These are phyloP conservation scores for Arabidopsis arenosa DNA, from an alignment of 345 rosid species.

Conservation along the genomic window DNA sequence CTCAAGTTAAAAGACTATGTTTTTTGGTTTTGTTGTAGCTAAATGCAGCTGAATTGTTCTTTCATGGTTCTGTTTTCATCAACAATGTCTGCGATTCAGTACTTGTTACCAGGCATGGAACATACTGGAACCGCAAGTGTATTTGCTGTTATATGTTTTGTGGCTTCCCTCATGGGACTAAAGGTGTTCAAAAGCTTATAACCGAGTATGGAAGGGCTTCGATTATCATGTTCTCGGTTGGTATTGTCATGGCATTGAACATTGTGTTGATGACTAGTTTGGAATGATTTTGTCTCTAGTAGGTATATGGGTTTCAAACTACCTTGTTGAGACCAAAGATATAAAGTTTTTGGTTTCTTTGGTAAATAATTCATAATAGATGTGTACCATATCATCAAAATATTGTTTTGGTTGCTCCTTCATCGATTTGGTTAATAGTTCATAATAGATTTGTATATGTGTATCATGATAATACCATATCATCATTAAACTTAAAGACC, in stretches of 20 bases:
- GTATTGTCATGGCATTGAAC: constrained; percentile 79
- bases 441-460: too few relatives aligned
- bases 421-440: not conserved
- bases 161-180: constrained; percentile 71
- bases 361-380: constrained; percentile 12
- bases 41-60: constrained; percentile 64
- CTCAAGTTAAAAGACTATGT: not conserved
- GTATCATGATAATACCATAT: too few relatives aligned
- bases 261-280: constrained; percentile 73
- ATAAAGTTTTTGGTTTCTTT: constrained; percentile 37
- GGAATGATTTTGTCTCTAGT: constrained; percentile 68
- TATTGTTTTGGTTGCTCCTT: constrained; percentile 20
- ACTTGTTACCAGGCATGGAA: constrained; percentile 72
- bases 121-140: constrained; percentile 54
- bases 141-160: constrained; percentile 65
- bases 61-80: constrained; percentile 50
- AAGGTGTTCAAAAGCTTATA: constrained; percentile 67
- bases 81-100: constrained; percentile 54
- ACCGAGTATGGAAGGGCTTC: constrained; percentile 73
- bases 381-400: constrained; percentile 3
- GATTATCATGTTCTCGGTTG: constrained; percentile 77
- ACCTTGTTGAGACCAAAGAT: constrained; percentile 56
- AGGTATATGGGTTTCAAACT: constrained; percentile 72
- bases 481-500: too few relatives aligned
- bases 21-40: constrained; percentile 48